Evolutionary conservation across 2,329 filamentous ascomycete species (phyloP).

Genomic region (Diatrype stigma): DNA sequence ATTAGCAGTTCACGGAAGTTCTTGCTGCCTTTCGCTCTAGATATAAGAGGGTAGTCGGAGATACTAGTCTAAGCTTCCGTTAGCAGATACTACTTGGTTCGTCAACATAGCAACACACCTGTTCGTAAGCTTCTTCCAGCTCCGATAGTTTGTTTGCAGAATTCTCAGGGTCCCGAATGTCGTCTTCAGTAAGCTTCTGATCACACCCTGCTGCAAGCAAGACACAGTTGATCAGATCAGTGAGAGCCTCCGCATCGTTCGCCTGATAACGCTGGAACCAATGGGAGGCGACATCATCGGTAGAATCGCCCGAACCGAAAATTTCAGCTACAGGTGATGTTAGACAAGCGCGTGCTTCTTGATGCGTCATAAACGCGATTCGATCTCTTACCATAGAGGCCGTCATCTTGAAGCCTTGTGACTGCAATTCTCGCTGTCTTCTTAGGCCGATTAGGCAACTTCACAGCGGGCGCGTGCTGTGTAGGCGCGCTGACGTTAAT

Average conservation of each 20-base stretch:
- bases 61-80: slow-evolving; percentile 55
- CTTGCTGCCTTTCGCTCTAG: slow-evolving; percentile 70
- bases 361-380: background rate
- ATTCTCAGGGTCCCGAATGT: slow-evolving; percentile 87
- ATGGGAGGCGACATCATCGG: slow-evolving; percentile 53
- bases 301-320: slow-evolving; percentile 54
- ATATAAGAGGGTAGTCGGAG: slow-evolving; percentile 87
- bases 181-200: slow-evolving; percentile 70
- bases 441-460: slow-evolving; percentile 50
- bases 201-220: slow-evolving; percentile 75
- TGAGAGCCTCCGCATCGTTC: slow-evolving; percentile 51
- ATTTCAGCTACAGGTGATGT: slow-evolving; percentile 50
- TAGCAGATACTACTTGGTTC: slow-evolving; percentile 14
- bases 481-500: slow-evolving; percentile 28
- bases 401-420: slow-evolving; percentile 46
- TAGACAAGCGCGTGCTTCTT: slow-evolving; percentile 6
- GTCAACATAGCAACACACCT: slow-evolving; percentile 44
- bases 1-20: slow-evolving; percentile 75
- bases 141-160: slow-evolving; percentile 73
- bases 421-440: slow-evolving; percentile 51
- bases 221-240: slow-evolving; percentile 63
- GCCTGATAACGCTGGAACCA: slow-evolving; percentile 57
- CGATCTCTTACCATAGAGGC: slow-evolving; percentile 48
- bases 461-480: slow-evolving; percentile 29
- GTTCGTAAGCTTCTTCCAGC: slow-evolving; percentile 83